Percentiles rank a stretch among this genome's conserved stretches.
These are phyloP conservation scores for Aspergillus texensis DNA, from an alignment of 2,329 filamentous ascomycete species.

Conservation along the genomic window DNA sequence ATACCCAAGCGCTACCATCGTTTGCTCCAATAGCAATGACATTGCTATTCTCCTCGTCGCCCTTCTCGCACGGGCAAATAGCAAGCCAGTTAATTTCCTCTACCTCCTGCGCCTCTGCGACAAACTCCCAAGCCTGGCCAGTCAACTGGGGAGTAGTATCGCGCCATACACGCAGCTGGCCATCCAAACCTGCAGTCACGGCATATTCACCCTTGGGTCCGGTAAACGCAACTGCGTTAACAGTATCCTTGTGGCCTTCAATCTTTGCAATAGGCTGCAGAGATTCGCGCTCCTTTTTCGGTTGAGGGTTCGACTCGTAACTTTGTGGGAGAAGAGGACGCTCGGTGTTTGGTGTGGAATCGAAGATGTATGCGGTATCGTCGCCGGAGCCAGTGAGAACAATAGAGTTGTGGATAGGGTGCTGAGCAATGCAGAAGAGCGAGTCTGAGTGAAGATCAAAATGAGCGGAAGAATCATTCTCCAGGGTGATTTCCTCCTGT, in stretches of 20 bases:
- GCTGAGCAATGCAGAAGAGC: constrained; percentile 92
- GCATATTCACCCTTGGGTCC: constrained; percentile 80
- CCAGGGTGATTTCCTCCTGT: constrained; percentile 71
- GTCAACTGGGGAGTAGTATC: constrained; percentile 50
- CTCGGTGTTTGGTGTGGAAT: constrained; percentile 65
- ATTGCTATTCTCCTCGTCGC: constrained; percentile 65
- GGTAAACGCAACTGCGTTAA: constrained; percentile 85
- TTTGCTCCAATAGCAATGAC: constrained; percentile 83
- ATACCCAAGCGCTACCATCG: constrained; percentile 95
- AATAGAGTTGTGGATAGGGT: constrained; percentile 75
- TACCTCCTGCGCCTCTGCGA: constrained; percentile 83
- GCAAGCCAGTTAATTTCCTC: constrained; percentile 92
- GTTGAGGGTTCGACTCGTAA: constrained; percentile 69
- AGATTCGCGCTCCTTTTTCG: constrained; percentile 59
- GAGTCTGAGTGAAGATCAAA: constrained; percentile 90
- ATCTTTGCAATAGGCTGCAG: constrained; percentile 71
- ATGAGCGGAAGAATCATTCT: constrained; percentile 92
- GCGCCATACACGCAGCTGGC: constrained; percentile 73
- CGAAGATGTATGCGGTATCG: constrained; percentile 85
- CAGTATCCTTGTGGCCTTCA: constrained; percentile 88
- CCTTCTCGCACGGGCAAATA: constrained; percentile 67
- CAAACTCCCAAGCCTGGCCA: constrained; percentile 62
- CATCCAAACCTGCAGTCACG: constrained; percentile 86
- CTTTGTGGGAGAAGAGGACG: constrained; percentile 72
- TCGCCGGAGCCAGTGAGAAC: constrained; percentile 86